phyloP scores from a whole-genome alignment of 257 asterid genomes.

The Apocynum venetum region DNA sequence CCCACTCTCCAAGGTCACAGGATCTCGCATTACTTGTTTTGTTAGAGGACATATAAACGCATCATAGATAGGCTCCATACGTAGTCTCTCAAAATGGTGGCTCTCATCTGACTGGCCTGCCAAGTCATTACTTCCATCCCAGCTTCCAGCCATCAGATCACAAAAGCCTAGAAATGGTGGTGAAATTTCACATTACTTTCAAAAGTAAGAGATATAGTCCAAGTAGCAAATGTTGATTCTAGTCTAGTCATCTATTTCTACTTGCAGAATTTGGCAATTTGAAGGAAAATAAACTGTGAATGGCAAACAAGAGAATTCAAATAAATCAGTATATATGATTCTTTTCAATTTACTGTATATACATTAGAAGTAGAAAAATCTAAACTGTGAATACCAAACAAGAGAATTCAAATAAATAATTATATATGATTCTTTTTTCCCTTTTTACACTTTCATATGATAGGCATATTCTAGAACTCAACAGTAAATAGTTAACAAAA shows the following conservation, averaged over 20 bases:
- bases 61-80: constrained; percentile 76
- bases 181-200: not conserved
- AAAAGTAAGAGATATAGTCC: constrained; percentile 1
- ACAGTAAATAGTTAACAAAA: not conserved
- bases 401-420: no score
- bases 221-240: not conserved
- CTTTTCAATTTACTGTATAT: not conserved
- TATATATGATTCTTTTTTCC: no score
- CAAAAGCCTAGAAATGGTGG: constrained; percentile 28
- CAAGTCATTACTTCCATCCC: constrained; percentile 59
- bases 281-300: not conserved
- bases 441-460: not conserved
- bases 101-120: constrained; percentile 76
- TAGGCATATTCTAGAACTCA: not conserved
- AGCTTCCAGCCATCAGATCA: constrained; percentile 67
- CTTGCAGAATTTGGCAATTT: not conserved
- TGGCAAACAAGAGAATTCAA: not conserved
- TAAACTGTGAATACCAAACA: no score
- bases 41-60: constrained; percentile 84
- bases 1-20: constrained; percentile 84
- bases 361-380: not conserved
- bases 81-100: constrained; percentile 70
- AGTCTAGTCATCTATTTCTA: not conserved
- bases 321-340: not conserved
- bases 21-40: constrained; percentile 89